Percentiles rank a stretch among this genome's conserved stretches.
Evolutionary conservation across 108 stramenopile species (phyloP).

Genomic region (Fragilariopsis cylindrus): DNA sequence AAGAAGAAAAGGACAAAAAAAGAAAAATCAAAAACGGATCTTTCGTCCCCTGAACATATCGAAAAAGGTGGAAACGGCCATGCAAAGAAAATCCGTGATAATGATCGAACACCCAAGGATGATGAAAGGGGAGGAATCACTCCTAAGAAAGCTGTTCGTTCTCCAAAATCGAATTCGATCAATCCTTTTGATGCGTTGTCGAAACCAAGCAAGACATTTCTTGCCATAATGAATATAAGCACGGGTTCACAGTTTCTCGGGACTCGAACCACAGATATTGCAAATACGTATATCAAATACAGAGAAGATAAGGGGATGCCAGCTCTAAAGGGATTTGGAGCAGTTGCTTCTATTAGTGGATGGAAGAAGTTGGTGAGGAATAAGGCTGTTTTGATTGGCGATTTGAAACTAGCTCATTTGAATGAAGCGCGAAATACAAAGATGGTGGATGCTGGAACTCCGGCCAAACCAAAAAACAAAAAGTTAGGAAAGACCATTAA

Average conservation of each 20-base stretch:
- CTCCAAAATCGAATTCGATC: neutral
- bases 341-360: slow-evolving; percentile 51
- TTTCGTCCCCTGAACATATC: neutral
- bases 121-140: neutral
- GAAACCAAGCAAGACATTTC: slow-evolving; percentile 12
- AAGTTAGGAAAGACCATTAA: neutral
- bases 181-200: slow-evolving; percentile 35
- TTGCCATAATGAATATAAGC: slow-evolving; percentile 31
- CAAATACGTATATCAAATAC: slow-evolving; percentile 41
- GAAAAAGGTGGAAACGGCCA: slow-evolving; percentile 3
- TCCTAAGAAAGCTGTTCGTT: neutral
- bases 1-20: neutral
- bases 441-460: neutral
- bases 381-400: slow-evolving; percentile 17
- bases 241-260: slow-evolving; percentile 47
- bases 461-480: neutral
- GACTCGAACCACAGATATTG: slow-evolving; percentile 41
- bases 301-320: slow-evolving; percentile 32
- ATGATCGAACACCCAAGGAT: neutral
- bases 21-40: neutral
- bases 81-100: neutral
- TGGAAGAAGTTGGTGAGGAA: slow-evolving; percentile 56
- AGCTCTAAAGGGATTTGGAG: slow-evolving; percentile 51
- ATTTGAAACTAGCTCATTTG: slow-evolving; percentile 1
- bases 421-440: slow-evolving; percentile 10